Evolutionary conservation across 305 asterid species (phyloP), one percentile per base, ranked within the genome.

Genomic region (Fraxinus paxiana): DNA sequence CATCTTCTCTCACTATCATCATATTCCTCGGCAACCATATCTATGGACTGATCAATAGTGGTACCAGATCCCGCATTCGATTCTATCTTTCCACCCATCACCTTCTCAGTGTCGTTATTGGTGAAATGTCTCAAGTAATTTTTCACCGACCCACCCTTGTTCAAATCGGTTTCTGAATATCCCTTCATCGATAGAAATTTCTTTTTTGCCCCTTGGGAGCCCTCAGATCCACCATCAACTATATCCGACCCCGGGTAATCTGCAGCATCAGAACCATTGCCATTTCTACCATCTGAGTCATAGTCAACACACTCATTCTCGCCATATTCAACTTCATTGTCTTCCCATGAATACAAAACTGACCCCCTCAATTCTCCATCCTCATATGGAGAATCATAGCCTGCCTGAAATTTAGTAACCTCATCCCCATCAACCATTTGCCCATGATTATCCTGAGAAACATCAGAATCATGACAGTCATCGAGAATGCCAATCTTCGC

Each of bases 301-400:
- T 92, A 96, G 87, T 92, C 92, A 77, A 90, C 92, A 78, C 82
- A 87, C 84, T 90, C 97, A 83, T 85, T 85, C 74, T 86, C 90
- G 63, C 82, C 83, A 43, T 22, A 20, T 81, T 89, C 93, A 69
- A 86, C 30, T 77, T 85, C 94, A 87, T 86, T 87, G 51, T 85
- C 96, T 84, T 89, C 97, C 94, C 88, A 91, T 0, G 88, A 81
- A 81, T 82, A 88, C 72, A 87, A 75, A 82, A 79, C 86, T 4
- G 96, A 87, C 78, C 89, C 93, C 87, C 93, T 91, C 83, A 96
- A 86, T 85, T 96, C 99, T 59, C 98, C 95, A 86, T 96, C 99
- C 89, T 92, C 99, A 24, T 86, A 92, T 4, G 99, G 93, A 82
- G 99, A 96, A 86, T 92, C 98, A 85, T 91, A 89, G 78, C 90